Evolutionary conservation across 2,329 filamentous ascomycete genomes (phyloP).

Genomic region (Fusarium acutatum): DNA sequence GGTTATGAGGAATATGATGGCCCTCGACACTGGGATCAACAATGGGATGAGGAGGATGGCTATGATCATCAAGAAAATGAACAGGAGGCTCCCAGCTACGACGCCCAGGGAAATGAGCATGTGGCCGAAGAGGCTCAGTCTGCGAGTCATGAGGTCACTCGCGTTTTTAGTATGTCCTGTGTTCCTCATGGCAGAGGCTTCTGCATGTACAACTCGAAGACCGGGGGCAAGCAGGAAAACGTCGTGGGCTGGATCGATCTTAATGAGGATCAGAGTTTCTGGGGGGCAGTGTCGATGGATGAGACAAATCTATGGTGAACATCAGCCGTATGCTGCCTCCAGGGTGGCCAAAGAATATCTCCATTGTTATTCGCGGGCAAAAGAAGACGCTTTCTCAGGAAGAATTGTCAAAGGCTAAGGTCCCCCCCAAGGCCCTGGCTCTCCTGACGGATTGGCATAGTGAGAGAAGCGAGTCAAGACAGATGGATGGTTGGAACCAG

Average conservation of each 20-base stretch:
- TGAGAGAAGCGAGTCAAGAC: fast-evolving
- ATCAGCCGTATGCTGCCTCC: fast-evolving
- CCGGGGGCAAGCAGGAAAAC: background rate
- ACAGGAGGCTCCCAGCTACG: background rate
- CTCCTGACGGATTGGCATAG: too few relatives aligned
- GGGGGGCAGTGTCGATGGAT: background rate
- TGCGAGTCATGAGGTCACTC: background rate
- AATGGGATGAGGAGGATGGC: background rate
- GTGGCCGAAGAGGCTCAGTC: background rate
- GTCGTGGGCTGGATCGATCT: too few relatives aligned
- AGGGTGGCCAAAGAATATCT: too few relatives aligned
- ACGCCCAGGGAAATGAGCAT: background rate
- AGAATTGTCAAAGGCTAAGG: too few relatives aligned
- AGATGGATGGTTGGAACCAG: fast-evolving
- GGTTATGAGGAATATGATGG: background rate
- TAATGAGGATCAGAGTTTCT: too few relatives aligned
- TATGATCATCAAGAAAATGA: background rate
- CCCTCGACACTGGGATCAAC: background rate
- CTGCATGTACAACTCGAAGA: background rate
- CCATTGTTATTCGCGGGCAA: too few relatives aligned
- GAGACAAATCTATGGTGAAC: too few relatives aligned
- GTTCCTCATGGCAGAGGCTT: background rate
- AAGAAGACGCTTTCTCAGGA: too few relatives aligned
- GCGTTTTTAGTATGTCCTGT: fast-evolving
- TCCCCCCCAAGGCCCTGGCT: too few relatives aligned